phyloP scores from a whole-genome alignment of 768 basidiomycete genomes.

The Hemileccinum impolitum region DNA sequence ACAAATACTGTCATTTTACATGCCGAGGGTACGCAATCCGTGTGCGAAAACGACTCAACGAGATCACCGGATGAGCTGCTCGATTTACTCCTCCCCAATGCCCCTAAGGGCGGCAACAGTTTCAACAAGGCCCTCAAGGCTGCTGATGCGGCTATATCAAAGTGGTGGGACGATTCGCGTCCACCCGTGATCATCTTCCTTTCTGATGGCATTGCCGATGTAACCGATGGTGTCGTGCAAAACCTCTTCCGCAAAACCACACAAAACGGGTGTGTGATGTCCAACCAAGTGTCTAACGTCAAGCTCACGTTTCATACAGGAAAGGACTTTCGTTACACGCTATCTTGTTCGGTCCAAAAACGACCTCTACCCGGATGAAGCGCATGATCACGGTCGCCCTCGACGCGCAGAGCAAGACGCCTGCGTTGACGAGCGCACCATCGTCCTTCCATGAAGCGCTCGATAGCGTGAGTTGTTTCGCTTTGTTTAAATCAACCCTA shows the following conservation, averaged over 20 bases:
- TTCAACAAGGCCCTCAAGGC: constrained; percentile 40
- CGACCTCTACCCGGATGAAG: constrained; percentile 26
- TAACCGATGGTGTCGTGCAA: constrained; percentile 33
- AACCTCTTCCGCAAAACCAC: constrained; percentile 37
- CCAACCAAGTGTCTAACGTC: background rate
- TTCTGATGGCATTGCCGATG: constrained; percentile 49
- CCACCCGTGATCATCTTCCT: constrained; percentile 54
- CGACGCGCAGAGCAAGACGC: constrained; percentile 40
- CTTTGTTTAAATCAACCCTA: background rate
- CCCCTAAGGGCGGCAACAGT: constrained; percentile 39
- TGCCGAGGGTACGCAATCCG: constrained; percentile 18
- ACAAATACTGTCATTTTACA: constrained; percentile 56
- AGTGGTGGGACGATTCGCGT: constrained; percentile 43
- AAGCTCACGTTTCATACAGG: constrained; percentile 26
- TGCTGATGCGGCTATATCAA: constrained; percentile 37
- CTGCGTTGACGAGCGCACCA: constrained; percentile 22
- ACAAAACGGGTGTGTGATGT: constrained; percentile 37
- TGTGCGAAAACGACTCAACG: constrained; percentile 42
- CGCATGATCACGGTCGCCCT: constrained; percentile 48
- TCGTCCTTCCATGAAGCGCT: constrained; percentile 51
- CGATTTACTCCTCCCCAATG: constrained; percentile 32
- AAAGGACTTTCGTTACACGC: constrained; percentile 56
- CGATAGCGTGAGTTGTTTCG: constrained; percentile 38
- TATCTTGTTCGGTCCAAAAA: constrained; percentile 48
- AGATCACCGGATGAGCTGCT: constrained; percentile 46